These are phyloP conservation scores for Erodium chrysanthum DNA, from an alignment of 441 rosid genomes.

Conservation along the genomic window DNA sequence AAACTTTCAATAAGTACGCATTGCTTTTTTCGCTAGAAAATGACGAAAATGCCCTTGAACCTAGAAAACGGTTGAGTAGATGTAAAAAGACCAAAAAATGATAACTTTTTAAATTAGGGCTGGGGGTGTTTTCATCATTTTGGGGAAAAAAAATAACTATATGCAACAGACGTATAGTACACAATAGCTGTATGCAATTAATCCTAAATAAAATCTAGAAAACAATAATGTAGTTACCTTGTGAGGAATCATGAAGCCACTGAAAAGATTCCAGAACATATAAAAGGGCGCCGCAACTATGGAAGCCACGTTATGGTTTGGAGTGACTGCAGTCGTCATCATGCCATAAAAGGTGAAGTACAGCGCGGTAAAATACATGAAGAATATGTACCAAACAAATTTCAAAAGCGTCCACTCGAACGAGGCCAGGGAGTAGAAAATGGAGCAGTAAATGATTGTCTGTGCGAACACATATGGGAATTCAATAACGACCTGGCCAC, in stretches of 20 bases:
- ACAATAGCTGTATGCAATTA: too few relatives aligned
- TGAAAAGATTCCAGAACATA: conserved; percentile 99
- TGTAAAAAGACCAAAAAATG: too few relatives aligned
- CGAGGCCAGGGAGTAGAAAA: conserved; percentile 87
- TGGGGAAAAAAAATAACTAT: too few relatives aligned
- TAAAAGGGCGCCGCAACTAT: conserved; percentile 89
- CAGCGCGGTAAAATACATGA: conserved; percentile 82
- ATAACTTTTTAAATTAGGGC: too few relatives aligned
- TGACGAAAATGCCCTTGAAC: too few relatives aligned
- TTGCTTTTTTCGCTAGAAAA: too few relatives aligned
- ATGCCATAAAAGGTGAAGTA: conserved; percentile 97
- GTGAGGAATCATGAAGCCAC: conserved; percentile 91
- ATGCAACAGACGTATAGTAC: too few relatives aligned
- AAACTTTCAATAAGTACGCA: too few relatives aligned
- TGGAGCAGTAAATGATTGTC: conserved; percentile 50
- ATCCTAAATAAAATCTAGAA: too few relatives aligned
- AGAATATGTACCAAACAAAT: conserved; percentile 84
- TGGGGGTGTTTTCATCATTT: too few relatives aligned
- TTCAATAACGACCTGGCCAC: conserved; percentile 77
- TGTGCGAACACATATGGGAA: conserved; percentile 86
- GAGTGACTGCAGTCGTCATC: conserved; percentile 97
- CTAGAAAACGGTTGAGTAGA: too few relatives aligned
- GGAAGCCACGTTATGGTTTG: conserved; percentile 88
- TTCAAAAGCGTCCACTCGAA: conserved; percentile 75
- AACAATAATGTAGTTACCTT: conserved; percentile 40